Conservation (phyloP, 2,329 filamentous ascomycete species). For the Hymenoscyphus scutula region DNA sequence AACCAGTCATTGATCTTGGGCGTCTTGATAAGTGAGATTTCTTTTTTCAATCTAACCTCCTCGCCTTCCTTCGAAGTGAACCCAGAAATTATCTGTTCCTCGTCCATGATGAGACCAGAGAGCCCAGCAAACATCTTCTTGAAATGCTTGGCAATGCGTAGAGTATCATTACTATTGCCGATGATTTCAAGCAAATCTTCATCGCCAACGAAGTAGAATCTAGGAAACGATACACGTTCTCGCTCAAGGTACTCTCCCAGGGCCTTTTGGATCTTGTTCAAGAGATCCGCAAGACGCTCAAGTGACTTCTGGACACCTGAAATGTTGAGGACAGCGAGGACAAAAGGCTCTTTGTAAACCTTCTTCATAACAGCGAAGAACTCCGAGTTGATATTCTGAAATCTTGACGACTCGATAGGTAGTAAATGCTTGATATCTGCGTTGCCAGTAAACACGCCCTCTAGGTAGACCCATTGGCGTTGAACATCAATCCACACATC, state of each 20-base stretch:
- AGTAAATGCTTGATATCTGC: slow-evolving; percentile 98
- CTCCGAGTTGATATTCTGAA: slow-evolving; percentile 99
- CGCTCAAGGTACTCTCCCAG: slow-evolving; percentile 97
- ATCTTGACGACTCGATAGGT: slow-evolving; percentile 92
- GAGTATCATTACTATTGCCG: slow-evolving; percentile 95
- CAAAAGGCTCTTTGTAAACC: slow-evolving; percentile 92
- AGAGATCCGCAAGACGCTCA: slow-evolving; percentile 89
- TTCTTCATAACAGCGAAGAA: slow-evolving; percentile 99
- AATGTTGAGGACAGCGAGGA: slow-evolving; percentile 94
- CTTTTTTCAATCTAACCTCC: slow-evolving; percentile 79
- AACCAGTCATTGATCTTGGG: slow-evolving; percentile 99
- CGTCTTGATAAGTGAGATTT: slow-evolving; percentile 88
- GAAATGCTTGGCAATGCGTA: slow-evolving; percentile 96
- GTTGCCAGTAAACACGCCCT: slow-evolving; percentile 98
- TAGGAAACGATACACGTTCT: slow-evolving; percentile 93
- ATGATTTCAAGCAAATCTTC: slow-evolving; percentile 99
- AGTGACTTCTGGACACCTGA: slow-evolving; percentile 93
- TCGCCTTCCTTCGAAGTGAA: slow-evolving; percentile 97
- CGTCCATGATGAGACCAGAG: slow-evolving; percentile 85
- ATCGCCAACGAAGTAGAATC: slow-evolving; percentile 99
- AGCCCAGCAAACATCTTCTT: slow-evolving; percentile 99
- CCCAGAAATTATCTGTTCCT: slow-evolving; percentile 83
- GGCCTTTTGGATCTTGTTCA: slow-evolving; percentile 99
- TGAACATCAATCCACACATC: slow-evolving; percentile 99
- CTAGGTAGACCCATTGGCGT: slow-evolving; percentile 98